Conservation (phyloP, 2,329 filamentous ascomycete genomes). For the Penicillium sp. region DNA sequence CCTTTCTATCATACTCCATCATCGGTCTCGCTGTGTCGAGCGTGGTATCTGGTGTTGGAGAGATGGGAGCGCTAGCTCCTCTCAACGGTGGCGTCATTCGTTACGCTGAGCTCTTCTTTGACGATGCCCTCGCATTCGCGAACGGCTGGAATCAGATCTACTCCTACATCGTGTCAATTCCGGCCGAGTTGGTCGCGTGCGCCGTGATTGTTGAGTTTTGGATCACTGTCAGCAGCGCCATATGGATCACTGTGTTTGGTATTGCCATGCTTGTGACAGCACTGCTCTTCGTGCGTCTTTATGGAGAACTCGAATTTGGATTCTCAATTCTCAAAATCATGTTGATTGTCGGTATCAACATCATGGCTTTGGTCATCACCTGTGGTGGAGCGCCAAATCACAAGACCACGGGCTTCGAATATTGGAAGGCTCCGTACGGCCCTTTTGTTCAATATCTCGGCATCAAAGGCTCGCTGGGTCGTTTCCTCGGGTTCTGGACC, state of each 20-base stretch:
- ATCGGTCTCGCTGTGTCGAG: constrained; percentile 38
- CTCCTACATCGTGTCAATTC: constrained; percentile 35
- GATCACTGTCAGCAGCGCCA: constrained; percentile 51
- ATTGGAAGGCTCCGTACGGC: constrained; percentile 45
- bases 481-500: constrained; percentile 46
- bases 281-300: constrained; percentile 41
- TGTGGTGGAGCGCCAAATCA: constrained; percentile 43
- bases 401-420: constrained; percentile 42
- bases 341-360: constrained; percentile 62
- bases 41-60: constrained; percentile 39
- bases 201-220: constrained; percentile 37
- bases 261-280: constrained; percentile 37
- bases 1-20: constrained; percentile 40
- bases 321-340: constrained; percentile 60
- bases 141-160: constrained; percentile 45
- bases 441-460: constrained; percentile 43
- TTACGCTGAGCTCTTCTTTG: constrained; percentile 39
- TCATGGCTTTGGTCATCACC: constrained; percentile 53
- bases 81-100: constrained; percentile 42
- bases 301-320: constrained; percentile 57
- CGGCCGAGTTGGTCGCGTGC: constrained; percentile 35
- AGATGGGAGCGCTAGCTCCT: constrained; percentile 41
- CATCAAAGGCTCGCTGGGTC: constrained; percentile 46
- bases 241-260: constrained; percentile 46
- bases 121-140: constrained; percentile 38